Conservation (phyloP, 2,329 filamentous ascomycete genomes). For the Phialophora tarda region DNA sequence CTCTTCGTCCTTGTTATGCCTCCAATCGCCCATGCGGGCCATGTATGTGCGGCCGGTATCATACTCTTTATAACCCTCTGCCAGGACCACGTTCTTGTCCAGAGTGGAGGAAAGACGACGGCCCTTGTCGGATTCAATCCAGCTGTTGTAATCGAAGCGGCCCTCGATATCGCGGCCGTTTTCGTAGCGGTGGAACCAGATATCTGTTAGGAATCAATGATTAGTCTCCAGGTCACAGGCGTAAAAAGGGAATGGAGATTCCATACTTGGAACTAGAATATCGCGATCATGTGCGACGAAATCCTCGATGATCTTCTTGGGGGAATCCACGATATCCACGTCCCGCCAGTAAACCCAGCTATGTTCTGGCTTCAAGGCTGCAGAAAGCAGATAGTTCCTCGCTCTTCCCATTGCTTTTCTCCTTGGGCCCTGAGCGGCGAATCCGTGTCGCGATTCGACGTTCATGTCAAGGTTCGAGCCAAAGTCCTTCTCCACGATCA, state of each 20-base stretch:
- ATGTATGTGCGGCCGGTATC: conserved; percentile 89
- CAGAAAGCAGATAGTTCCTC: conserved; percentile 85
- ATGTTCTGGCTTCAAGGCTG: conserved; percentile 88
- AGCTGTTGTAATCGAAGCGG: conserved; percentile 98
- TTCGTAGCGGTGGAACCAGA: conserved; percentile 94
- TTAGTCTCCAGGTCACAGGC: conserved; percentile 25
- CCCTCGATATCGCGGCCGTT: conserved; percentile 88
- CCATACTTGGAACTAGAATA: conserved; percentile 90
- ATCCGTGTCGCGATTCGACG: conserved; percentile 83
- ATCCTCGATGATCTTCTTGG: conserved; percentile 86
- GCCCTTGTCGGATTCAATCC: conserved; percentile 90
- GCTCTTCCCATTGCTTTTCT: conserved; percentile 89
- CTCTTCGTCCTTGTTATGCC: conserved; percentile 88
- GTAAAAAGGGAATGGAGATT: conserved; percentile 29
- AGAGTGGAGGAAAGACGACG: conserved; percentile 74
- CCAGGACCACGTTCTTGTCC: conserved; percentile 80
- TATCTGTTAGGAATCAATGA: conserved; percentile 62
- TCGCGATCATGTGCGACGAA: conserved; percentile 94
- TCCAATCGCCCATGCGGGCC: conserved; percentile 89
- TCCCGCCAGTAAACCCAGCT: conserved; percentile 99
- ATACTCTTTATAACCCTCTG: conserved; percentile 94
- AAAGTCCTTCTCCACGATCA: conserved; percentile 92
- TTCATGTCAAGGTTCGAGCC: conserved; percentile 74
- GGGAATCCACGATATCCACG: conserved; percentile 92
- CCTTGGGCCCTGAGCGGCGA: conserved; percentile 84